These are phyloP conservation scores for Fomitopsis schrenkii DNA, from an alignment of 1,284 basidiomycete genomes.

Conservation along the genomic window DNA sequence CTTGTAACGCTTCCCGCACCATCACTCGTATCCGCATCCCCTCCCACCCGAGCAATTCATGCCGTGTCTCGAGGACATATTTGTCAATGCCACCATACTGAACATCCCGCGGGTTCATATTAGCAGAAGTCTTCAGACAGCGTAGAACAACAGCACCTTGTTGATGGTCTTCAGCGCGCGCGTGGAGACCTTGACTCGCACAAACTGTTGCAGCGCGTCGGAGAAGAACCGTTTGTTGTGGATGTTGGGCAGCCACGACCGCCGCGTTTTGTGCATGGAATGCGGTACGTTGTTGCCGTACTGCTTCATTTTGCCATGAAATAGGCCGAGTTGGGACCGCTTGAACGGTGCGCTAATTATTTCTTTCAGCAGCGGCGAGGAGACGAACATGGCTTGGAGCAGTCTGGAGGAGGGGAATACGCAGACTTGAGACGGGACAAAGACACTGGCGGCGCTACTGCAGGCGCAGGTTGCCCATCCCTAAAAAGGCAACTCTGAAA, in stretches of 20 bases:
- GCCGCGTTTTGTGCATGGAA: slow-evolving; percentile 87
- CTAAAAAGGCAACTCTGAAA: too few relatives aligned
- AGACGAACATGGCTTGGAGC: slow-evolving; percentile 30
- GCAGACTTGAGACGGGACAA: too few relatives aligned
- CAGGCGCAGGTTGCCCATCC: too few relatives aligned
- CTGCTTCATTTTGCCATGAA: slow-evolving; percentile 75
- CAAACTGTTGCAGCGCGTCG: slow-evolving; percentile 51
- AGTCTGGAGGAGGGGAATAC: too few relatives aligned
- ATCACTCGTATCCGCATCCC: slow-evolving; percentile 69
- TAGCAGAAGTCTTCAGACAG: background rate
- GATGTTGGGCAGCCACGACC: slow-evolving; percentile 87
- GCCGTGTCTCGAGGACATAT: slow-evolving; percentile 66
- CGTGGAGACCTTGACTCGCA: slow-evolving; percentile 71
- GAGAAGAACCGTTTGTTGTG: slow-evolving; percentile 71
- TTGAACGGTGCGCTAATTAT: slow-evolving; percentile 68
- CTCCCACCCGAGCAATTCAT: slow-evolving; percentile 64
- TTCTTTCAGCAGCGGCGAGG: slow-evolving; percentile 26
- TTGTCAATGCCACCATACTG: slow-evolving; percentile 78
- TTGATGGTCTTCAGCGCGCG: slow-evolving; percentile 75
- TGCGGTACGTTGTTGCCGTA: slow-evolving; percentile 91
- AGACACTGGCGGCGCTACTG: too few relatives aligned
- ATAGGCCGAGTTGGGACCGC: slow-evolving; percentile 70
- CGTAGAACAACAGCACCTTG: slow-evolving; percentile 47
- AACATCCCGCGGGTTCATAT: background rate
- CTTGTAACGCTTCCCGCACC: slow-evolving; percentile 32